Conservation (phyloP, 208 protist genomes). For the Trypanosoma vivax region DNA sequence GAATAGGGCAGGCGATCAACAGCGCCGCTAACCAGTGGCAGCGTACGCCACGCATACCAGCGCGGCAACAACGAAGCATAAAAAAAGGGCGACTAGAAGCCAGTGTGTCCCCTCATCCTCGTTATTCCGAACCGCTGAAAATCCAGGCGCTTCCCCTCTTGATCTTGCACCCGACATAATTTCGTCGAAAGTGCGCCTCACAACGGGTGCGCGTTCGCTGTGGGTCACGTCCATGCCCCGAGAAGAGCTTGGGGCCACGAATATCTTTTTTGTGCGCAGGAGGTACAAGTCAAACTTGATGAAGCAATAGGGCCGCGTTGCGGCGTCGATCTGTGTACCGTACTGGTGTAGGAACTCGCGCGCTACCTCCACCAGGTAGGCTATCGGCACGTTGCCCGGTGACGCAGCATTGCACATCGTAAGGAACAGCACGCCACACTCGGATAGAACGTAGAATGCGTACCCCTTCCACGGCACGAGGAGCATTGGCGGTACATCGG, state of each 20-base stretch:
- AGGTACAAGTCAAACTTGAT: conserved; percentile 37
- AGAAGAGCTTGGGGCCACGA: conserved; percentile 8
- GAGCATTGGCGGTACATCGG: conserved; percentile 11
- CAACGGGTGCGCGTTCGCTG: background rate
- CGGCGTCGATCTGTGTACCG: conserved; percentile 18
- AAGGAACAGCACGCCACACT: conserved; percentile 18
- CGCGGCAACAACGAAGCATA: background rate
- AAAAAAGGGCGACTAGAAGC: background rate
- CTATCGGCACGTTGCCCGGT: conserved; percentile 13
- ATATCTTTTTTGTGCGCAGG: conserved; percentile 26
- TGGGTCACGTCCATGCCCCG: conserved; percentile 9
- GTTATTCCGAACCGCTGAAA: background rate
- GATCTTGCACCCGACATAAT: conserved; percentile 7
- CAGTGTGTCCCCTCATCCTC: background rate
- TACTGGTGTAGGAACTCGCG: conserved; percentile 31
- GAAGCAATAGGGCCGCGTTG: conserved; percentile 32
- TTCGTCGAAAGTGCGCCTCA: conserved; percentile 16
- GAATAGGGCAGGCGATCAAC: no score
- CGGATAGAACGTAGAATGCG: conserved; percentile 20
- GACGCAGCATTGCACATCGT: conserved; percentile 20
- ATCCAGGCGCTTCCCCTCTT: background rate
- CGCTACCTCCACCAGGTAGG: conserved; percentile 26
- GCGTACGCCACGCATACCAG: conserved; percentile 1
- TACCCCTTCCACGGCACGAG: conserved; percentile 14
- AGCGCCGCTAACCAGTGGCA: no score